These are phyloP conservation scores for Ogataea zsoltii DNA, from an alignment of 805 yeast genomes.

Conservation along the genomic window DNA sequence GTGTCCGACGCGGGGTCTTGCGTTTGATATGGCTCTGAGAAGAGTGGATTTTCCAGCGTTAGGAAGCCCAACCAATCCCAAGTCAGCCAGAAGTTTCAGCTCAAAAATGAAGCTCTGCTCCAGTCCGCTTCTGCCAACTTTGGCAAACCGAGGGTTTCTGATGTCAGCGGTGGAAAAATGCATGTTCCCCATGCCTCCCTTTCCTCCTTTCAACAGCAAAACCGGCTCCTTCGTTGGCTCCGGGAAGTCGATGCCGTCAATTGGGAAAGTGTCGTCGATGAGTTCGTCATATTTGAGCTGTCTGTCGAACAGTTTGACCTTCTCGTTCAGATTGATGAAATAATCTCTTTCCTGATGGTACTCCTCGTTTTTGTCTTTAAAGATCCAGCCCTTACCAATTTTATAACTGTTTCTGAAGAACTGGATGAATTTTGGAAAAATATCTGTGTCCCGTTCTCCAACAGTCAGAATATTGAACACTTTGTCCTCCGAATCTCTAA, in stretches of 20 bases:
- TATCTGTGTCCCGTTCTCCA: constrained; percentile 20
- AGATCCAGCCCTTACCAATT: constrained; percentile 87
- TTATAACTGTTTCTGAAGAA: constrained; percentile 59
- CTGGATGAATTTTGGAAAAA: constrained; percentile 50
- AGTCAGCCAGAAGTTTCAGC: constrained; percentile 83
- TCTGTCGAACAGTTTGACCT: constrained; percentile 65
- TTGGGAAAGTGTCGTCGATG: constrained; percentile 68
- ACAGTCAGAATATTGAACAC: constrained; percentile 31
- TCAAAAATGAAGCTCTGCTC: constrained; percentile 74
- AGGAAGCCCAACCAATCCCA: constrained; percentile 93
- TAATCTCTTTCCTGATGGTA: constrained; percentile 66
- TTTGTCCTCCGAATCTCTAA: constrained; percentile 19
- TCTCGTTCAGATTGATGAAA: constrained; percentile 62
- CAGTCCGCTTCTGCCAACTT: constrained; percentile 71
- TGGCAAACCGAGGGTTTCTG: constrained; percentile 88
- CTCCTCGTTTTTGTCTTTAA: constrained; percentile 73
- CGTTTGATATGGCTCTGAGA: constrained; percentile 81
- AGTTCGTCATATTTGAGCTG: constrained; percentile 59
- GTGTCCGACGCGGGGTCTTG: constrained; percentile 89
- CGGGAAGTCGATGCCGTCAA: constrained; percentile 75
- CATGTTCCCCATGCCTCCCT: constrained; percentile 96
- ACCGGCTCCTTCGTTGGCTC: constrained; percentile 65
- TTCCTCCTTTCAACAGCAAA: constrained; percentile 77
- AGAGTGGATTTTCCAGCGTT: constrained; percentile 96
- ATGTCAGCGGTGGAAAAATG: constrained; percentile 83